Conservation (phyloP, 805 yeast species). For the Lipomyces oligophaga region DNA sequence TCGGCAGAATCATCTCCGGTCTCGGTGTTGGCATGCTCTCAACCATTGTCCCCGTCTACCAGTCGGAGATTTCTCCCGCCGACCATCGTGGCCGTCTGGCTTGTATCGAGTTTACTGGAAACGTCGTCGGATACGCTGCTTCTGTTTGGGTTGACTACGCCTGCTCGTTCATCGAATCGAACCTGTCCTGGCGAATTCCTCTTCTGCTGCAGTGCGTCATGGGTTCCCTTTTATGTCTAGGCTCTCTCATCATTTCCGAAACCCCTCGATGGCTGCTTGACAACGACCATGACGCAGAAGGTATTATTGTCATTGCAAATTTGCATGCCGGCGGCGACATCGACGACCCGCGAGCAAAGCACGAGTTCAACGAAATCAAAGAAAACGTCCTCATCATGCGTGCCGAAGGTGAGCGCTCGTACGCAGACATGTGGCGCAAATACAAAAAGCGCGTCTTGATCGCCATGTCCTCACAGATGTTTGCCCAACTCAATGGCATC, state of each 20-base stretch:
- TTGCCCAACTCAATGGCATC: constrained; percentile 92
- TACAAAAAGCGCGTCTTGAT: constrained; percentile 76
- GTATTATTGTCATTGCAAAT: constrained; percentile 78
- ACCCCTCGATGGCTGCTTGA: constrained; percentile 88
- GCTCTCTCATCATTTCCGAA: constrained; percentile 77
- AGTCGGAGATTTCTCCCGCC: constrained; percentile 83
- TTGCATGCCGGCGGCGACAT: constrained; percentile 75
- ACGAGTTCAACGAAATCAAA: constrained; percentile 75
- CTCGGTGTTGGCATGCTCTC: constrained; percentile 83
- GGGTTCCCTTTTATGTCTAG: constrained; percentile 63
- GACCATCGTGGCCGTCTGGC: constrained; percentile 81
- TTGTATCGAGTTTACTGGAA: constrained; percentile 84
- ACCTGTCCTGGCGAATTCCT: constrained; percentile 69
- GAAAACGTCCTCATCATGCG: constrained; percentile 72
- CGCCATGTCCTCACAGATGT: constrained; percentile 86
- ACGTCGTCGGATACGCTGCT: constrained; percentile 72
- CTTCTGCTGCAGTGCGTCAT: constrained; percentile 58
- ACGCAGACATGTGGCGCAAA: constrained; percentile 67
- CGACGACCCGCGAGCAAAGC: constrained; percentile 61
- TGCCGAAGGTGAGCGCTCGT: constrained; percentile 74
- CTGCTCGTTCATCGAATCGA: constrained; percentile 59
- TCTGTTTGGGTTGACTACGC: constrained; percentile 86
- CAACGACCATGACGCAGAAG: constrained; percentile 74
- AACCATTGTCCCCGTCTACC: constrained; percentile 82
- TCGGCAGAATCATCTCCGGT: constrained; percentile 76